These are phyloP conservation scores for Talaromyces nanjingensis DNA, from an alignment of 495 filamentous ascomycete species.

Conservation along the genomic window DNA sequence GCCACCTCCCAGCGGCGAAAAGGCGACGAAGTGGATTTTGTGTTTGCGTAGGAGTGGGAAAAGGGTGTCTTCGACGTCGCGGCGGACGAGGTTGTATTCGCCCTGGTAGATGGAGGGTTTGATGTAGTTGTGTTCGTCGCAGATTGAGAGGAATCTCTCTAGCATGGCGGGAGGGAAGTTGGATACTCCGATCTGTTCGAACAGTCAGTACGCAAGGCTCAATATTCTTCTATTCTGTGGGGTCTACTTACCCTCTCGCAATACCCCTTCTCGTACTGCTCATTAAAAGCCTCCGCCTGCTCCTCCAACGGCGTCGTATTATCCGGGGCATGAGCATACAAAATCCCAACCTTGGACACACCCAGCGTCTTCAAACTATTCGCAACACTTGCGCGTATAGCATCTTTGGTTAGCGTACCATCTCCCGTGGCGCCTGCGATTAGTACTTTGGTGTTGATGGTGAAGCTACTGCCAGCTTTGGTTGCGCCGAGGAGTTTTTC, in stretches of 20 bases:
- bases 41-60: conserved; percentile 46
- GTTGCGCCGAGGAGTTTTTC: conserved; percentile 37
- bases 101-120: conserved; percentile 37
- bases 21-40: conserved; percentile 44
- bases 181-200: conserved; percentile 30
- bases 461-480: conserved; percentile 20
- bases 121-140: conserved; percentile 27
- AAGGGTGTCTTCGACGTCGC: conserved; percentile 37
- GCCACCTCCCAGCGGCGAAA: conserved; percentile 42
- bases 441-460: conserved; percentile 36
- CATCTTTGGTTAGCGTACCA: conserved; percentile 5
- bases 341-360: conserved; percentile 21
- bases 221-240: too few species aligned
- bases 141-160: conserved; percentile 26
- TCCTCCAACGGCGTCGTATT: conserved; percentile 24
- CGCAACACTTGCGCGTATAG: conserved; percentile 19
- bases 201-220: neutral
- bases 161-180: conserved; percentile 29
- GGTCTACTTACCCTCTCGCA: conserved; percentile 21
- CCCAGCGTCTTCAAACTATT: conserved; percentile 22
- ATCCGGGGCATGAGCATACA: conserved; percentile 29
- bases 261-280: conserved; percentile 19
- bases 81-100: conserved; percentile 32
- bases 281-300: conserved; percentile 23
- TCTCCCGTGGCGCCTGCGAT: neutral